These are phyloP conservation scores for Limtongozyma cylindracea DNA, from an alignment of 805 yeast species.

Conservation along the genomic window DNA sequence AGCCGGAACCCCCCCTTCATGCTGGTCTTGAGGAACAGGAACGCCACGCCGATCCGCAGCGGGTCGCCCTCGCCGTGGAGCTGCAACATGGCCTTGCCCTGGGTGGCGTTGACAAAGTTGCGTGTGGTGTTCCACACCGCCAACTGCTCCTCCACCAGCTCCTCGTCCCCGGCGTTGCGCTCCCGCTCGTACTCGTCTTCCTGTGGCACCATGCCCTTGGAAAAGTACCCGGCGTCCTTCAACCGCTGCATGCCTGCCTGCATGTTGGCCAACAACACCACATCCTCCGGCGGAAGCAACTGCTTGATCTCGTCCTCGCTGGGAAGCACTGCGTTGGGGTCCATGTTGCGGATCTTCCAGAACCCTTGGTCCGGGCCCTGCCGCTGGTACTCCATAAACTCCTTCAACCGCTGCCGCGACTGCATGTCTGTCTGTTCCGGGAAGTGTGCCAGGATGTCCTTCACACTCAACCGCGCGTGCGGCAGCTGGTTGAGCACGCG, in stretches of 20 bases:
- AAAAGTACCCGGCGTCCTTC: slow-evolving; percentile 4
- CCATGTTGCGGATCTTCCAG: slow-evolving; percentile 58
- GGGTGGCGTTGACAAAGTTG: slow-evolving; percentile 82
- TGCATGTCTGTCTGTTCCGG: slow-evolving; percentile 98
- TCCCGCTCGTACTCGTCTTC: slow-evolving; percentile 7
- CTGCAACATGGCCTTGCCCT: slow-evolving; percentile 91
- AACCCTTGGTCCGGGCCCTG: slow-evolving; percentile 84
- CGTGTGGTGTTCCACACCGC: slow-evolving; percentile 90
- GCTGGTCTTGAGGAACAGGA: slow-evolving; percentile 69
- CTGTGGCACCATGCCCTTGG: too few species aligned
- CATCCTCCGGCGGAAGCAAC: slow-evolving; percentile 86
- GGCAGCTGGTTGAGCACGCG: slow-evolving; percentile 61
- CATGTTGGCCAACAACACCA: slow-evolving; percentile 72
- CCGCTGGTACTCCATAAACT: slow-evolving; percentile 93
- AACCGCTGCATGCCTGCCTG: slow-evolving; percentile 59
- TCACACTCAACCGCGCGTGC: slow-evolving; percentile 51
- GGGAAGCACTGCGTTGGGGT: slow-evolving; percentile 32
- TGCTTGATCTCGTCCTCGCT: slow-evolving; percentile 49
- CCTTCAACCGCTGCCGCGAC: slow-evolving; percentile 82
- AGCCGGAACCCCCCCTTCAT: slow-evolving; percentile 79
- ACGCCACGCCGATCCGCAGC: slow-evolving; percentile 73
- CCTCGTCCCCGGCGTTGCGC: slow-evolving; percentile 11
- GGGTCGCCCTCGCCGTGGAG: slow-evolving; percentile 91
- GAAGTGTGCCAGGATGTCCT: slow-evolving; percentile 75
- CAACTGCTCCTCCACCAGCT: slow-evolving; percentile 55